A percentile compares a stretch with the other conserved stretches of the same genome.
phyloP scores from a whole-genome alignment of 345 rosid species.

The Viola odorata region DNA sequence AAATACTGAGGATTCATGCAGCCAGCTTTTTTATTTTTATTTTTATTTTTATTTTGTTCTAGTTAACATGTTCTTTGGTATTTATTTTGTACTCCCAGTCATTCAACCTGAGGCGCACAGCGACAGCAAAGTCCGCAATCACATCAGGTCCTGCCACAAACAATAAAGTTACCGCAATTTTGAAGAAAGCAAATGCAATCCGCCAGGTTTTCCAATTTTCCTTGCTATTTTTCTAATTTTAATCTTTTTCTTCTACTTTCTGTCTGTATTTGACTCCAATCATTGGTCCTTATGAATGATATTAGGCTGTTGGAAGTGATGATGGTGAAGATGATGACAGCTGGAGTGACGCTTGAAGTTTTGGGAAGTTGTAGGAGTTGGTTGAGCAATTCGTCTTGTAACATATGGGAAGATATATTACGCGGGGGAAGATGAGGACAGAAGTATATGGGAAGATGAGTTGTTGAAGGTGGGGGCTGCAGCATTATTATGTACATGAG shows the following conservation, averaged over 20 bases:
- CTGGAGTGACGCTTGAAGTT: slow-evolving; percentile 61
- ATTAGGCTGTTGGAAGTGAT: slow-evolving; percentile 75
- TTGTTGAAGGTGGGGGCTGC: slow-evolving; percentile 11
- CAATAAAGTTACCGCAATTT: slow-evolving; percentile 64
- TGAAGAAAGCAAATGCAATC: slow-evolving; percentile 94
- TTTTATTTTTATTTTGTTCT: background rate
- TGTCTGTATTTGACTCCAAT: background rate
- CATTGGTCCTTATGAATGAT: slow-evolving; percentile 14
- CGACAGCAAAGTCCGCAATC: slow-evolving; percentile 32
- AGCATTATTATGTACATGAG: slow-evolving; percentile 21
- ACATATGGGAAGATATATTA: background rate
- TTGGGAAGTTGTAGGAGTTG: background rate
- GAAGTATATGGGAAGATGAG: background rate
- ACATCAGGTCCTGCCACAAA: slow-evolving; percentile 40
- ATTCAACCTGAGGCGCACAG: slow-evolving; percentile 56
- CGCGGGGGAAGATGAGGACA: background rate
- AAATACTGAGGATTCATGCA: too few relatives aligned
- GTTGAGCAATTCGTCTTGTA: background rate
- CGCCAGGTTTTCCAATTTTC: slow-evolving; percentile 55
- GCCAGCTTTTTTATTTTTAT: background rate
- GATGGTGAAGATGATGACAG: slow-evolving; percentile 73
- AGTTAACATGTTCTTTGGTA: background rate
- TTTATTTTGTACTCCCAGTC: slow-evolving; percentile 41
- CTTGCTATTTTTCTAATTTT: background rate
- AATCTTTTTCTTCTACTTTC: background rate